Percentiles rank a stretch among this genome's conserved stretches.
phyloP scores from a whole-genome alignment of 1,284 basidiomycete genomes.

The Puccinia hordei region DNA sequence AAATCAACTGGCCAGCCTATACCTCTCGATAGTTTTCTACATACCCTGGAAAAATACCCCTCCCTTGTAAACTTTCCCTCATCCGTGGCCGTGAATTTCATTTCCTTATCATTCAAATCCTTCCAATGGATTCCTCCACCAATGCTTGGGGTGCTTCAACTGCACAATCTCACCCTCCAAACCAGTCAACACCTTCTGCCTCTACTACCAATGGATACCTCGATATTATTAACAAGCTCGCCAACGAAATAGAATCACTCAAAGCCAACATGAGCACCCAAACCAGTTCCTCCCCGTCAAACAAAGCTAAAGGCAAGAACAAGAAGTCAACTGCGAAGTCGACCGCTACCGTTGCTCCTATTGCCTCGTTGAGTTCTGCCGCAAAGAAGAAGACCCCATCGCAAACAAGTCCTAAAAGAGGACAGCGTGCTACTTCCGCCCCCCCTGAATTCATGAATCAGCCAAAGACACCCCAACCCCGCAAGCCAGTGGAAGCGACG shows the following conservation, averaged over 20 bases:
- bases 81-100: too few species aligned
- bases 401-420: background rate
- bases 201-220: background rate
- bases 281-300: background rate
- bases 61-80: too few species aligned
- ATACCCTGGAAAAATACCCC: too few species aligned
- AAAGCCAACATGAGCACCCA: background rate
- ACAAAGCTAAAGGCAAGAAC: background rate
- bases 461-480: background rate
- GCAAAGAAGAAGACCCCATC: background rate
- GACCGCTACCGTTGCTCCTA: background rate
- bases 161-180: background rate
- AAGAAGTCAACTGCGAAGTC: background rate
- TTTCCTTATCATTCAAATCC: background rate
- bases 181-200: background rate
- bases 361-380: background rate
- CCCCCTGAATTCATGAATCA: constrained; percentile 15
- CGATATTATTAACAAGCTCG: background rate
- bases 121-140: background rate
- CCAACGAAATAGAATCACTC: background rate
- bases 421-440: background rate
- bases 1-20: too few species aligned
- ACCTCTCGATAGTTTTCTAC: too few species aligned
- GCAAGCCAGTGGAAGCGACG: background rate
- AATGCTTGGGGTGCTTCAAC: constrained; percentile 13